Evolutionary conservation across 306 rosid genomes (phyloP), one percentile per base, ranked within the genome.

Genomic region (Hippophae tibetana): DNA sequence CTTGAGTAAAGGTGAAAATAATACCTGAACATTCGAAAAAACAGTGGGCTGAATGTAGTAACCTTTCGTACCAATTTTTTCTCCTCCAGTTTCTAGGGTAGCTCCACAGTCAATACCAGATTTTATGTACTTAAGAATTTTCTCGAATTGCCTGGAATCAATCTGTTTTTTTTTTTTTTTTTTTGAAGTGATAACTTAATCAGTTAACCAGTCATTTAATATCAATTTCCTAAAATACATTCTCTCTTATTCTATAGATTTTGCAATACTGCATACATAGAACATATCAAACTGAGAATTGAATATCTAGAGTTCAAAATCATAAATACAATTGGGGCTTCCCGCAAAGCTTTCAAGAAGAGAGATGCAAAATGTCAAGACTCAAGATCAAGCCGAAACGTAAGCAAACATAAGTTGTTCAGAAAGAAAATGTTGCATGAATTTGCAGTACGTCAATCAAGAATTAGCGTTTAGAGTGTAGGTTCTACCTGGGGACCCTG

Each of bases 41-140:
- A 90, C 98, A 8, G 98, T 90, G 52, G 96, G 98, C 82, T 90
- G 78, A 68, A 90, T 52, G 67, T 81, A 90, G 84, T 77, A 87
- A 46, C 96, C 98, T 72, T 79, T 87, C 13, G 89, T 69, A 62
- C 98, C 98, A 50, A 85, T 7, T 74, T 87, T 74, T 9, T 43
- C 84, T 43, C 98, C 98, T 44, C 98, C 98, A 74, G 96, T 87
- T 74, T 87, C 96, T 65, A 87, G 86, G 14, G 83, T 85, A 23
- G 98, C 98, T 23, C 63, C 48, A 74, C 89, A 83, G 27, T 87
- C 82, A 23, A 78, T 57, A 14, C 98, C 98, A 67, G 86, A 76
- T 69, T 58, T 81, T 68, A 90, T 90, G 77, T 87, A 90, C 71
- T 63, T 72, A 13, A 87, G 87, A 47, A 90, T 72, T 72, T 90